phyloP scores from a whole-genome alignment of 2,329 filamentous ascomycete genomes.

The Colletotrichum noveboracense region DNA sequence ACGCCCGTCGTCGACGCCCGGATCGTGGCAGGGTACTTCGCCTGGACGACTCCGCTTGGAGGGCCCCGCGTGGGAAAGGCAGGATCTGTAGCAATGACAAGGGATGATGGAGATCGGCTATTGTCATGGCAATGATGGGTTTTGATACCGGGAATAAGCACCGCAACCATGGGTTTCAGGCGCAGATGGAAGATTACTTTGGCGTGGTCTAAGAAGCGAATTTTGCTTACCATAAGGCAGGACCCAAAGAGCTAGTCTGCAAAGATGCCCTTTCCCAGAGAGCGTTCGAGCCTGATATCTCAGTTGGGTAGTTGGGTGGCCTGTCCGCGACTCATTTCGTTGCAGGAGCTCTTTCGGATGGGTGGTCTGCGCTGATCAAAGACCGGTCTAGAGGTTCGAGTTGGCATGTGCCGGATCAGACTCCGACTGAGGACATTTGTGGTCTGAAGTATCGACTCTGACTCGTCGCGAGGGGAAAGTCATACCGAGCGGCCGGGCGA shows the following conservation, averaged over 20 bases:
- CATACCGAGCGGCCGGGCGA: background rate
- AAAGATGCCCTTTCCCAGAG: background rate
- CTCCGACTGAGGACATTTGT: background rate
- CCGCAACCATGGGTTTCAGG: background rate
- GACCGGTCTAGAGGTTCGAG: background rate
- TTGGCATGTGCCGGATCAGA: background rate
- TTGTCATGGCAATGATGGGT: background rate
- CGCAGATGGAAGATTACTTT: background rate
- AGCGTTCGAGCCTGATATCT: background rate
- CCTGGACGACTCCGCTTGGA: background rate
- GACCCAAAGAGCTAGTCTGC: background rate
- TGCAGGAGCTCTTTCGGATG: background rate
- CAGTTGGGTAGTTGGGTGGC: background rate
- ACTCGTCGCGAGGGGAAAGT: background rate
- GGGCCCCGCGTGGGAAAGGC: background rate
- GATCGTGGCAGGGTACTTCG: background rate
- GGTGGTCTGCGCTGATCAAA: background rate
- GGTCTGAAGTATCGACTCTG: background rate
- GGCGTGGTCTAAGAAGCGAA: background rate
- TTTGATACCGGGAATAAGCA: background rate
- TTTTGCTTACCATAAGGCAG: background rate
- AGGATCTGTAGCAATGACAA: background rate
- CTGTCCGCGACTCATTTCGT: background rate
- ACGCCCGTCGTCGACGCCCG: background rate
- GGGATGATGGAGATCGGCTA: background rate